A percentile compares a stretch with the other conserved stretches of the same genome.
Conservation (phyloP, 2,329 filamentous ascomycete species). For the Trichoderma asperellum region DNA sequence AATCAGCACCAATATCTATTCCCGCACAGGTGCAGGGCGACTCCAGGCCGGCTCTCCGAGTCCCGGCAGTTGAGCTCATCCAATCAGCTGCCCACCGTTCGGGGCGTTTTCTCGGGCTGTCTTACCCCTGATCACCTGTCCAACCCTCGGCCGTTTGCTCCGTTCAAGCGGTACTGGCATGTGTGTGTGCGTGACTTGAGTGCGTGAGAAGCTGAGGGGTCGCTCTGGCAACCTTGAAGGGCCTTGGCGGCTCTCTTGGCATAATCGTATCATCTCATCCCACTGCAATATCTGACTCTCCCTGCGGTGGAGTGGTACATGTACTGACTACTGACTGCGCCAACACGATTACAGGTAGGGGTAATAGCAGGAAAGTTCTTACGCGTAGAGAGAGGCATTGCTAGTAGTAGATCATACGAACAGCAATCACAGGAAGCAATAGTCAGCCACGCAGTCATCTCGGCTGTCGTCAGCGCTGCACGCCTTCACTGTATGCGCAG, state of each 20-base stretch:
- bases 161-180: neutral
- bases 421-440: neutral
- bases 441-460: neutral
- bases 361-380: neutral
- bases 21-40: neutral
- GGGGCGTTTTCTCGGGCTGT: neutral
- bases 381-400: neutral
- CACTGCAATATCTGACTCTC: neutral
- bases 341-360: neutral
- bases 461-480: neutral
- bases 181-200: constrained; percentile 12
- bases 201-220: constrained; percentile 16
- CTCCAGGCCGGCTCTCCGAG: neutral
- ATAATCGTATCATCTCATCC: constrained; percentile 12
- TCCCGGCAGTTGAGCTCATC: neutral
- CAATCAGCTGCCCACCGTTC: neutral
- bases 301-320: neutral
- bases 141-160: neutral
- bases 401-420: neutral
- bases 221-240: constrained; percentile 17
- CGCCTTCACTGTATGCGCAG: constrained; percentile 1
- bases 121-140: constrained; percentile 20
- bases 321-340: neutral
- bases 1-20: neutral
- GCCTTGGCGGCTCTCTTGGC: constrained; percentile 18